Percentiles rank a stretch among this genome's conserved stretches.
Evolutionary conservation across 441 rosid species (phyloP).

Genomic region (Bruguiera hainesii): DNA sequence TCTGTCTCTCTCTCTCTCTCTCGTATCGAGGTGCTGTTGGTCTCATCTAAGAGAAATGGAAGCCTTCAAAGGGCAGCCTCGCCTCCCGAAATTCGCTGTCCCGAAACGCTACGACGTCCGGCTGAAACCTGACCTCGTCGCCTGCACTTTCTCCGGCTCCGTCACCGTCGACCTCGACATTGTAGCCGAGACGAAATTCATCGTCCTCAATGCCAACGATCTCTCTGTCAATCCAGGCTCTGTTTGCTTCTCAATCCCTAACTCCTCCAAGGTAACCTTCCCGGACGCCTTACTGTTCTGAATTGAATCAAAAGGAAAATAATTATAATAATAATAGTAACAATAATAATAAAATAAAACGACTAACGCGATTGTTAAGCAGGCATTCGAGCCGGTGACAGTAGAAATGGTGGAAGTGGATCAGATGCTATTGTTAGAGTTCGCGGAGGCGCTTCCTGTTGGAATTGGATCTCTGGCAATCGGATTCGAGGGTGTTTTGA

Average conservation of each 20-base stretch:
- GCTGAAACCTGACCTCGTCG: conserved; percentile 71
- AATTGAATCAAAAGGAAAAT: too few relatives aligned
- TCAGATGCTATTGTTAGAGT: conserved; percentile 78
- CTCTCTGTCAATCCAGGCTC: conserved; percentile 46
- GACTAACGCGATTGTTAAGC: conserved; percentile 8
- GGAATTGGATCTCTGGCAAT: conserved; percentile 65
- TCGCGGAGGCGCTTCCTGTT: conserved; percentile 48
- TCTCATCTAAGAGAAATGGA: too few relatives aligned
- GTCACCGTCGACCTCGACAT: conserved; percentile 61
- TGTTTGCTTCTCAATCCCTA: conserved; percentile 42
- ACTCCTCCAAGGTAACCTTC: conserved; percentile 51
- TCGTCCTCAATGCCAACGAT: conserved; percentile 94
- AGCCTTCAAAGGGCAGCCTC: conserved; percentile 67
- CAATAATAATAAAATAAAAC: too few relatives aligned
- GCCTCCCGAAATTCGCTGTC: conserved; percentile 77
- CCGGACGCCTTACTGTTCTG: background rate
- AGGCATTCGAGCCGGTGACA: conserved; percentile 57
- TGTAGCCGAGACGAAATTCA: conserved; percentile 52
- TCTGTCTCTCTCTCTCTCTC: too few relatives aligned
- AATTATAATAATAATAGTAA: too few relatives aligned
- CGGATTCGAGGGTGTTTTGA: conserved; percentile 60
- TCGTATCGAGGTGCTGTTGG: too few relatives aligned
- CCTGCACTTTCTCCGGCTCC: conserved; percentile 69
- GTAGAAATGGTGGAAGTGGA: conserved; percentile 54
- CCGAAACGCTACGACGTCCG: conserved; percentile 78